A percentile compares a stretch with the other conserved stretches of the same genome.
phyloP scores from a whole-genome alignment of 805 yeast genomes.

The Millerozyma acaciae region DNA sequence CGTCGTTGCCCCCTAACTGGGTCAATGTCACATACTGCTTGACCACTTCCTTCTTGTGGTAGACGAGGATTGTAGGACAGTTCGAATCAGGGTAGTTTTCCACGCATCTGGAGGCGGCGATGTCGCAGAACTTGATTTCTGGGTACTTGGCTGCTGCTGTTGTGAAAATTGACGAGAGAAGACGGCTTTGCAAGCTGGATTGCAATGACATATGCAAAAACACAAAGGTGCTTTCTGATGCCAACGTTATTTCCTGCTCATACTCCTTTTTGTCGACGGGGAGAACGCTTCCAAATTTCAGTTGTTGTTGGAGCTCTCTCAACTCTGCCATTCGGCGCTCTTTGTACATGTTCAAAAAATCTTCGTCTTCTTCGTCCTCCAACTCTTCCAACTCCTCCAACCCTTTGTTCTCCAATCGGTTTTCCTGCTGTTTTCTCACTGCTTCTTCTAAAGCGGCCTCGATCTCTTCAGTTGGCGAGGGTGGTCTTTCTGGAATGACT shows the following conservation, averaged over 20 bases:
- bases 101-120: constrained; percentile 85
- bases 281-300: constrained; percentile 68
- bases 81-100: constrained; percentile 87
- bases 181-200: constrained; percentile 67
- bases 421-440: constrained; percentile 70
- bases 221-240: constrained; percentile 64
- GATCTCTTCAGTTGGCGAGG: constrained; percentile 79
- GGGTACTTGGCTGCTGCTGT: constrained; percentile 63
- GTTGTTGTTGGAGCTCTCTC: constrained; percentile 51
- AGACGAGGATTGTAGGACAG: constrained; percentile 87
- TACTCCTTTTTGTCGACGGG: constrained; percentile 88
- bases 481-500: constrained; percentile 86
- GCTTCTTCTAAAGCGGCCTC: constrained; percentile 90
- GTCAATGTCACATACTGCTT: constrained; percentile 79
- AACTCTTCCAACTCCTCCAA: constrained; percentile 80
- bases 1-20: constrained; percentile 79
- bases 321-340: constrained; percentile 75
- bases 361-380: constrained; percentile 93
- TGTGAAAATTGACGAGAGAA: constrained; percentile 56
- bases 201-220: constrained; percentile 73
- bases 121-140: constrained; percentile 88
- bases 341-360: constrained; percentile 74
- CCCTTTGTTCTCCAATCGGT: constrained; percentile 72
- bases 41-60: constrained; percentile 71
- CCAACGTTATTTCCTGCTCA: constrained; percentile 77